Conservation (phyloP, 2,329 filamentous ascomycete genomes). For the Plenodomus lindquistii region DNA sequence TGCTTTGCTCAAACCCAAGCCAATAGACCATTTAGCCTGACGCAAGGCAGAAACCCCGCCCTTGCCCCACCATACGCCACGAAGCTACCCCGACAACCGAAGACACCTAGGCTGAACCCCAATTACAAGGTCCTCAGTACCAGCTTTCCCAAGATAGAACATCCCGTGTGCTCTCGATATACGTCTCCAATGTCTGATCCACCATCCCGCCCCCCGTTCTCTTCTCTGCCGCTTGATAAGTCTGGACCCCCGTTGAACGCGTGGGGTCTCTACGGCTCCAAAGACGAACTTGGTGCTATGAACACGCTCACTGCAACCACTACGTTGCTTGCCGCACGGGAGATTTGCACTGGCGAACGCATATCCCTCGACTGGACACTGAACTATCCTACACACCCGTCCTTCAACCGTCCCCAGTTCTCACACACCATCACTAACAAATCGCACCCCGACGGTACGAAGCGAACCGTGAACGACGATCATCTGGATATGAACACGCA, state of each 20-base stretch:
- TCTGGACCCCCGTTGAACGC: constrained; percentile 58
- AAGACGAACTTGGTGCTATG: constrained; percentile 59
- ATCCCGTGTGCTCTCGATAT: too few species aligned
- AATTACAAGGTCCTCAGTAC: too few species aligned
- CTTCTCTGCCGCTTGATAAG: constrained; percentile 55
- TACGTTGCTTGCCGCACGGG: constrained; percentile 48
- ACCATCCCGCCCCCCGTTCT: constrained; percentile 44
- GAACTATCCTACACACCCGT: constrained; percentile 45
- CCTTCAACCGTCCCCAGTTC: constrained; percentile 42
- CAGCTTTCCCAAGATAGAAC: too few species aligned
- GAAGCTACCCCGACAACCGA: constrained; percentile 5
- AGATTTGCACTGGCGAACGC: constrained; percentile 50
- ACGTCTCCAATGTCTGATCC: constrained; percentile 15
- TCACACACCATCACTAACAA: constrained; percentile 34
- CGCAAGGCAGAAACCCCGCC: constrained; percentile 16
- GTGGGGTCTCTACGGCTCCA: constrained; percentile 59
- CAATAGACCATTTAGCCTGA: neutral
- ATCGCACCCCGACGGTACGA: constrained; percentile 31
- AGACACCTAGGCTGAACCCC: neutral
- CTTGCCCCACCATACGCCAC: constrained; percentile 26
- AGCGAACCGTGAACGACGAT: constrained; percentile 44
- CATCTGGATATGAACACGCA: constrained; percentile 45
- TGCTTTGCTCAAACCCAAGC: too few species aligned
- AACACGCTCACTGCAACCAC: constrained; percentile 58
- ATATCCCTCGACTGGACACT: constrained; percentile 48